Percentiles rank a stretch among this genome's conserved stretches.
phyloP scores from a whole-genome alignment of 768 basidiomycete species.

The Leucogyrophana mollusca region DNA sequence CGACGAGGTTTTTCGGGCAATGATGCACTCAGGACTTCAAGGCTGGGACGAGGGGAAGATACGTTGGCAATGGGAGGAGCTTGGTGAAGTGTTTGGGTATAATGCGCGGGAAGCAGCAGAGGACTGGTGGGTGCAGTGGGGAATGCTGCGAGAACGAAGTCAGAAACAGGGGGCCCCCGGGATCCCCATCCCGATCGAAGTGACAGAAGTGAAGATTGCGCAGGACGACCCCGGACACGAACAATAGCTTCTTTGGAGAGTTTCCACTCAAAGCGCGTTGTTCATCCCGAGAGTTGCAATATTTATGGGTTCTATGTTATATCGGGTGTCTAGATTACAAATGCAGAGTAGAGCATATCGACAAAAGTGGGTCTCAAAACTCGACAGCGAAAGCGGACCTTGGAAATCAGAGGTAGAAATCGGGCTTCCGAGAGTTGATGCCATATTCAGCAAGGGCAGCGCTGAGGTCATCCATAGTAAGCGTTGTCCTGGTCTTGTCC shows the following conservation, averaged over 20 bases:
- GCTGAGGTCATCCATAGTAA: conserved; percentile 97
- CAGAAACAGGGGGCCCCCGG: too few relatives aligned
- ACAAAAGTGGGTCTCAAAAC: neutral
- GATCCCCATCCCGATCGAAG: too few relatives aligned
- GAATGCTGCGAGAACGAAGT: conserved; percentile 42
- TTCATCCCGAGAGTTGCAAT: too few relatives aligned
- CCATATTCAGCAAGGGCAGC: conserved; percentile 95
- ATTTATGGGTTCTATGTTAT: too few relatives aligned
- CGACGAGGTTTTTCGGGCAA: conserved; percentile 34
- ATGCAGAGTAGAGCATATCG: neutral
- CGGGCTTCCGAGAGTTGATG: conserved; percentile 90
- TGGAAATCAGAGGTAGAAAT: conserved; percentile 77
- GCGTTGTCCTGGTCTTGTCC: conserved; percentile 90
- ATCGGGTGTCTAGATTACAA: neutral
- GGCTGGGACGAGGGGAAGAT: conserved; percentile 50
- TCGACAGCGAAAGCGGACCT: neutral
- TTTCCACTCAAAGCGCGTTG: too few relatives aligned
- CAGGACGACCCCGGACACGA: too few relatives aligned
- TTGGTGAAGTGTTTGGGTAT: conserved; percentile 52
- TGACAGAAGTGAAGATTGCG: too few relatives aligned
- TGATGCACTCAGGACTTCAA: conserved; percentile 29
- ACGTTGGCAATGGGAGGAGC: conserved; percentile 53
- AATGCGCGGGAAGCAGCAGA: conserved; percentile 58
- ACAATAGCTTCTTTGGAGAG: too few relatives aligned
- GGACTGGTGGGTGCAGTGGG: conserved; percentile 69